Conservation (phyloP, 805 yeast genomes). For the Pachysolen tannophilus region DNA sequence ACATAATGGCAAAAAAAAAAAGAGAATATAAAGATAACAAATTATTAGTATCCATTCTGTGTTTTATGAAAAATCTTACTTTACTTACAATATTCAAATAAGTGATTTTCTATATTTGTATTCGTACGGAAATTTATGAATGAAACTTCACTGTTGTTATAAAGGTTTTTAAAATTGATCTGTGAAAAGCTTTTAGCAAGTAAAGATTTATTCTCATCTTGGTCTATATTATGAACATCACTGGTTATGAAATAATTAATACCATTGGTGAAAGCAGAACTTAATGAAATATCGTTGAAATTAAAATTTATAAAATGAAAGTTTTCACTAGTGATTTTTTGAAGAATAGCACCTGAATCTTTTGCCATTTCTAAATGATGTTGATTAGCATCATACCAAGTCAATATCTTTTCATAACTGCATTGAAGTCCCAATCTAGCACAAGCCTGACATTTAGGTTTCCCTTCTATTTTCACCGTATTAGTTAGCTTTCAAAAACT, state of each 20-base stretch:
- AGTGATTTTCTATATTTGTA: conserved; percentile 6
- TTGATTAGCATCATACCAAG: conserved; percentile 7
- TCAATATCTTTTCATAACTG: conserved; percentile 5
- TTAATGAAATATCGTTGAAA: conserved; percentile 1
- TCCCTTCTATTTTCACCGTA: conserved; percentile 6
- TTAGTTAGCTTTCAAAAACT: neutral
- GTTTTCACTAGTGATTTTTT: neutral
- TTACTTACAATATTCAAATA: conserved; percentile 9
- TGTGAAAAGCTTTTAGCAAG: neutral
- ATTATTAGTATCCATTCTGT: no score
- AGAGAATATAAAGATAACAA: no score
- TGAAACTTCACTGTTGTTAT: neutral
- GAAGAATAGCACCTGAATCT: neutral
- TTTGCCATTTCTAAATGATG: neutral
- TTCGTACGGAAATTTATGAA: conserved; percentile 8
- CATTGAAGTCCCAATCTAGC: conserved; percentile 4
- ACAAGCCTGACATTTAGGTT: conserved; percentile 6
- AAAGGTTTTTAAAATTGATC: conserved; percentile 1
- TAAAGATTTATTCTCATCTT: neutral
- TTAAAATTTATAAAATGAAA: conserved; percentile 1
- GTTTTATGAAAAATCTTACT: no score
- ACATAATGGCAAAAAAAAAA: no score
- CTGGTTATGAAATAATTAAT: conserved; percentile 1
- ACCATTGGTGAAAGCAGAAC: neutral
- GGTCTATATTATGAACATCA: neutral